phyloP scores from a whole-genome alignment of 495 filamentous ascomycete species.

The Aspergillus incahuasiensis region DNA sequence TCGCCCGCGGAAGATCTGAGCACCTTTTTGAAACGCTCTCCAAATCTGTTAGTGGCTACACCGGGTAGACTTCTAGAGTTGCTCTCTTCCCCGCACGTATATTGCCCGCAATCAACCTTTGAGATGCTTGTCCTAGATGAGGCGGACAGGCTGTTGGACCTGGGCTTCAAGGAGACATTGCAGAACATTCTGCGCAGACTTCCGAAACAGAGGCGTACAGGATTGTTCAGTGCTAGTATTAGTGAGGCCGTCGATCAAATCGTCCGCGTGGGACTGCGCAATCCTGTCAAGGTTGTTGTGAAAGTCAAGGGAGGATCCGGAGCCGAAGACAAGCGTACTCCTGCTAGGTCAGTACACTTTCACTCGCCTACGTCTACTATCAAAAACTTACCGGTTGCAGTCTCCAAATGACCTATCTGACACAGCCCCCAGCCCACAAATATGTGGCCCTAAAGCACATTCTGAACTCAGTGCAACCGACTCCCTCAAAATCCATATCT shows the following conservation, averaged over 20 bases:
- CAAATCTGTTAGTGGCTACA: slow-evolving; percentile 83
- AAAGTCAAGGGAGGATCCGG: slow-evolving; percentile 77
- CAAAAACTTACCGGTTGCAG: slow-evolving; percentile 26
- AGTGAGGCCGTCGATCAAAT: slow-evolving; percentile 89
- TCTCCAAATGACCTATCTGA: slow-evolving; percentile 86
- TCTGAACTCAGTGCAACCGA: slow-evolving; percentile 61
- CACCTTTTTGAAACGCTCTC: slow-evolving; percentile 69
- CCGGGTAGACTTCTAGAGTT: slow-evolving; percentile 86
- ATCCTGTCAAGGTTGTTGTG: slow-evolving; percentile 89
- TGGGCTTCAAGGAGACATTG: slow-evolving; percentile 91
- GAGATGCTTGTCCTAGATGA: slow-evolving; percentile 91
- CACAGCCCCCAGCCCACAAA: slow-evolving; percentile 69
- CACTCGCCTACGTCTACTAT: background rate
- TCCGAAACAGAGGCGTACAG: slow-evolving; percentile 90
- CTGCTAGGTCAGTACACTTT: slow-evolving; percentile 52
- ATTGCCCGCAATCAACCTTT: slow-evolving; percentile 81
- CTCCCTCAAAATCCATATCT: slow-evolving; percentile 78
- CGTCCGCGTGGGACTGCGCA: slow-evolving; percentile 84
- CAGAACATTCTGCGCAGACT: slow-evolving; percentile 77
- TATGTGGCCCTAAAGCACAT: slow-evolving; percentile 67
- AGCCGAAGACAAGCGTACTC: slow-evolving; percentile 80
- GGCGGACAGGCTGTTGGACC: slow-evolving; percentile 84
- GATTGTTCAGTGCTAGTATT: slow-evolving; percentile 88
- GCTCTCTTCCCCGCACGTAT: slow-evolving; percentile 84
- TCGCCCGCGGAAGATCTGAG: slow-evolving; percentile 82